Percentiles rank a stretch among this genome's conserved stretches.
phyloP scores from a whole-genome alignment of 305 asterid species.

The Rubia tinctorum region DNA sequence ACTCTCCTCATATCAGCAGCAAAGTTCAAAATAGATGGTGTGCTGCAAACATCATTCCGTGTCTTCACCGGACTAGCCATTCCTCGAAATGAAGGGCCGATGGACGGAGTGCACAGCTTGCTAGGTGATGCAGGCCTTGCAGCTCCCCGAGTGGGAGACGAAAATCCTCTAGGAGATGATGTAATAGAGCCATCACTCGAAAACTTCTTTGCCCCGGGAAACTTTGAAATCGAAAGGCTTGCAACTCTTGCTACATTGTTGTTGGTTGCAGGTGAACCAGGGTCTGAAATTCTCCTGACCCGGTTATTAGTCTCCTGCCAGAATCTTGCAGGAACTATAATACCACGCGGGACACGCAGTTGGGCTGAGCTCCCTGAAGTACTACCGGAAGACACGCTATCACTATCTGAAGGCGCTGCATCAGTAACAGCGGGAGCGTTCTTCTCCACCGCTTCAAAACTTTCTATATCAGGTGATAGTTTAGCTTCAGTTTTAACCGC shows the following conservation, averaged over 20 bases:
- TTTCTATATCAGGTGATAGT: slow-evolving; percentile 28
- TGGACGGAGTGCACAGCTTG: slow-evolving; percentile 39
- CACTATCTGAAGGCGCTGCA: slow-evolving; percentile 28
- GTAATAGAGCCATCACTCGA: slow-evolving; percentile 34
- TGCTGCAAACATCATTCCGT: slow-evolving; percentile 44
- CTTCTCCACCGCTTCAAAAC: slow-evolving; percentile 27
- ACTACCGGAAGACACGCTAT: slow-evolving; percentile 25
- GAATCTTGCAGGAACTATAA: slow-evolving; percentile 28
- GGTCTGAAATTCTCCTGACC: slow-evolving; percentile 19
- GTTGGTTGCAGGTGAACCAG: slow-evolving; percentile 34
- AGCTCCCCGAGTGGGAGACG: slow-evolving; percentile 59
- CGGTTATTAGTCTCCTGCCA: slow-evolving; percentile 29
- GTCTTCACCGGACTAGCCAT: slow-evolving; percentile 59
- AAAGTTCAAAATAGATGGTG: slow-evolving; percentile 55
- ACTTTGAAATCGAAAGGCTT: slow-evolving; percentile 45
- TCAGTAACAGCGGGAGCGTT: slow-evolving; percentile 21
- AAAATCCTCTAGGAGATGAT: slow-evolving; percentile 54
- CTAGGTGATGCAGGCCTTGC: slow-evolving; percentile 67
- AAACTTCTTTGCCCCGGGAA: slow-evolving; percentile 34
- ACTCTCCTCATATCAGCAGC: slow-evolving; percentile 70
- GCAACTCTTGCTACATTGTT: slow-evolving; percentile 28
- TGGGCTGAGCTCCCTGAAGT: slow-evolving; percentile 20
- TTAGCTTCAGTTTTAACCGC: slow-evolving; percentile 29
- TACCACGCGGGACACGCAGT: slow-evolving; percentile 21
- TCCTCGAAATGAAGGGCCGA: slow-evolving; percentile 44